Conservation (phyloP, 345 rosid genomes). For the Salix suchowensis region DNA sequence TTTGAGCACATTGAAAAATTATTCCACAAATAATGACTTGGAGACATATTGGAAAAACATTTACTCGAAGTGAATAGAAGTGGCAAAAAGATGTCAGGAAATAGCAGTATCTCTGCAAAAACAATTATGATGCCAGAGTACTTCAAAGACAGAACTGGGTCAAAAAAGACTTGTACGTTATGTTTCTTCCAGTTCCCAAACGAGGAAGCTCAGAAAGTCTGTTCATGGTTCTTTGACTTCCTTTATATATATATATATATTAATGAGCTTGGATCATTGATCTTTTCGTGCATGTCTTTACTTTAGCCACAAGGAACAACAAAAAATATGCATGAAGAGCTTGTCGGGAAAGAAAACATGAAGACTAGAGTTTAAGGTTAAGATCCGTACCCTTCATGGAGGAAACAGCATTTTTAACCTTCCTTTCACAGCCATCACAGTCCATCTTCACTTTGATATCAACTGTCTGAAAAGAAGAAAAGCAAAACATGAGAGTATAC, state of each 20-base stretch:
- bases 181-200: background rate
- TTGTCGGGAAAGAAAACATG: background rate
- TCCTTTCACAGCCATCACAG: slow-evolving; percentile 56
- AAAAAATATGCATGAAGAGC: background rate
- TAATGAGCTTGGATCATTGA: background rate
- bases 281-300: too few relatives aligned
- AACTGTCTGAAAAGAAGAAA: slow-evolving; percentile 35
- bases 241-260: background rate
- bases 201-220: slow-evolving; percentile 7
- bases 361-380: background rate
- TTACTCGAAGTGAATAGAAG: background rate
- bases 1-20: background rate
- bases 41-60: background rate
- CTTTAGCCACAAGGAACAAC: too few relatives aligned
- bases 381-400: slow-evolving; percentile 37
- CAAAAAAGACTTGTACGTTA: background rate
- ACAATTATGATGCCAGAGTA: slow-evolving; percentile 3
- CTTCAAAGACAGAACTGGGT: background rate
- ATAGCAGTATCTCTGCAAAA: background rate
- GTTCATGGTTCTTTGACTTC: background rate
- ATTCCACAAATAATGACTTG: background rate
- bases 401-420: slow-evolving; percentile 38
- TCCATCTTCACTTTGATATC: slow-evolving; percentile 62
- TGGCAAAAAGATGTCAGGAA: background rate
- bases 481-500: background rate